Evolutionary conservation across 768 basidiomycete genomes (phyloP).

Genomic region (Gloeophyllum trabeum): DNA sequence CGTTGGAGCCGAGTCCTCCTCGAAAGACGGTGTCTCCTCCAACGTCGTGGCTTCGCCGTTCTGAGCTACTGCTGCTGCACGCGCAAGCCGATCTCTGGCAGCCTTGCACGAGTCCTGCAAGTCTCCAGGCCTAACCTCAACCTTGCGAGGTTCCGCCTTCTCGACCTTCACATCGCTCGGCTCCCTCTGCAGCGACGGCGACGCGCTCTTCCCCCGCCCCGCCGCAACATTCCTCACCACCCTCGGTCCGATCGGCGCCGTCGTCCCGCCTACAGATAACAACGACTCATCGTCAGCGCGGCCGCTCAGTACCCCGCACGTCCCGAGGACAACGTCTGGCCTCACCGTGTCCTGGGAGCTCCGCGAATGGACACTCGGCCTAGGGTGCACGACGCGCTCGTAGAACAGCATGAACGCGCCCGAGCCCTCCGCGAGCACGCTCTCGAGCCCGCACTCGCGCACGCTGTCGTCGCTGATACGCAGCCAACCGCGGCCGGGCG

Average conservation of each 20-base stretch:
- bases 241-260: constrained; percentile 20
- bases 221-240: constrained; percentile 47
- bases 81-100: too few relatives aligned
- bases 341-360: constrained; percentile 60
- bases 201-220: constrained; percentile 23
- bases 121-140: too few relatives aligned
- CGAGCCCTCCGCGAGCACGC: constrained; percentile 63
- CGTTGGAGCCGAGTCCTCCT: too few relatives aligned
- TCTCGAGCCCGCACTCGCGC: constrained; percentile 62
- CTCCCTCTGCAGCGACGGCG: too few relatives aligned
- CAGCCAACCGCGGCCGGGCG: constrained; percentile 67
- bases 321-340: constrained; percentile 24
- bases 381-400: constrained; percentile 43
- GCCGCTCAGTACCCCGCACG: not conserved
- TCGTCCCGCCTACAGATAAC: too few relatives aligned
- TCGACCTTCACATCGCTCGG: too few relatives aligned
- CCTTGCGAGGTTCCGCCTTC: too few relatives aligned
- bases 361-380: constrained; percentile 8
- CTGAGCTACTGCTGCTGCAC: too few relatives aligned
- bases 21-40: too few relatives aligned
- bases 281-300: constrained; percentile 10
- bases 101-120: too few relatives aligned
- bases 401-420: constrained; percentile 92
- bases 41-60: too few relatives aligned
- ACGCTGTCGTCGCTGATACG: constrained; percentile 82